Evolutionary conservation across 495 filamentous ascomycete genomes (phyloP).

Genomic region (Hypoxylon subgilvum): DNA sequence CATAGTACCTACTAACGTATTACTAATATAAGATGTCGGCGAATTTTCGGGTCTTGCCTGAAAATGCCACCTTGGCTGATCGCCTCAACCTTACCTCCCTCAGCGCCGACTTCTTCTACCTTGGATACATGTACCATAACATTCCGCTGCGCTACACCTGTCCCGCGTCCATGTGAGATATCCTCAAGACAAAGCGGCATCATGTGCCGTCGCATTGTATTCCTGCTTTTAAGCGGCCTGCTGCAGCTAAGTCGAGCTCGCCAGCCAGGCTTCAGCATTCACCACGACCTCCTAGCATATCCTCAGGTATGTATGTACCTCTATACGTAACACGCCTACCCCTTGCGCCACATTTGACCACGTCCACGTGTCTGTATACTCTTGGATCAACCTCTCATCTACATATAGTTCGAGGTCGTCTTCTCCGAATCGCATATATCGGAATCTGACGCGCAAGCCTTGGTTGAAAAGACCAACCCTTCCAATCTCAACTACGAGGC

Average conservation of each 20-base stretch:
- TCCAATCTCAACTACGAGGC: constrained; percentile 41
- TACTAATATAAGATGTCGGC: not conserved
- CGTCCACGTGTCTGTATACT: too few species aligned
- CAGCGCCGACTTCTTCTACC: too few species aligned
- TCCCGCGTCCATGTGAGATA: constrained; percentile 42
- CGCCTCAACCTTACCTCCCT: too few species aligned
- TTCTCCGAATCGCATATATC: constrained; percentile 78
- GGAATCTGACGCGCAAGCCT: constrained; percentile 68
- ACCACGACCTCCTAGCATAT: constrained; percentile 90
- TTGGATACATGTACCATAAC: too few species aligned
- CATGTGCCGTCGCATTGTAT: constrained; percentile 56
- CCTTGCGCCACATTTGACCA: not conserved
- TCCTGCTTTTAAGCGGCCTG: constrained; percentile 47
- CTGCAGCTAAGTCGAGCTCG: constrained; percentile 50
- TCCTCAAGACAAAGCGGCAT: constrained; percentile 47
- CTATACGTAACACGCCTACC: not conserved
- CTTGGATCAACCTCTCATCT: too few species aligned
- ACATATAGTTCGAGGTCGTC: constrained; percentile 74
- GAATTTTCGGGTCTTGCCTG: constrained; percentile 9
- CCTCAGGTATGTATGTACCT: constrained; percentile 81
- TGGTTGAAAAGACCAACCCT: constrained; percentile 52
- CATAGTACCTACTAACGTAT: too few species aligned
- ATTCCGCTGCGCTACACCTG: too few species aligned
- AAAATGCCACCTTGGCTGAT: constrained; percentile 22
- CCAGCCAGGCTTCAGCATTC: constrained; percentile 63